Evolutionary conservation across 495 filamentous ascomycete genomes (phyloP), one percentile per base, ranked within the genome.

Genomic region (Chaetomium tenue): DNA sequence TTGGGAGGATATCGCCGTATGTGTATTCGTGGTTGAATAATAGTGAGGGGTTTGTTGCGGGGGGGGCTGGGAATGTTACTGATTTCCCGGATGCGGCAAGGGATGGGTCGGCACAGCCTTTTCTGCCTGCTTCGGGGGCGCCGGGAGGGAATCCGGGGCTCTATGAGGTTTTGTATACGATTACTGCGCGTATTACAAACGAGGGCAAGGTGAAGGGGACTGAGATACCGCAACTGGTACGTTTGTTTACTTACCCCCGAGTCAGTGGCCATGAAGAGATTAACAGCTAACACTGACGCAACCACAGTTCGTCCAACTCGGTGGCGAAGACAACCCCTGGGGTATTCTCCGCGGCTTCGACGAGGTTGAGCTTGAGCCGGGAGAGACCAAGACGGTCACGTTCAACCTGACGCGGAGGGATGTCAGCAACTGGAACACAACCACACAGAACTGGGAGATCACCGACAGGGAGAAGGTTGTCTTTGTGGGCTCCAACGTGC

Each of bases 11-110:
- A 20, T 39, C 30, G 28, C 53, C 53, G 33, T 56, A 56, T 40
- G 53, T 56, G 53, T 56, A 56, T 18, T 20, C 53, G 3, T 56
- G 53, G 53, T 23, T 56, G 53, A 39, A 56, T 33, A 56, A 15
- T n/a, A 56, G 53, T 40, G 53, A 39, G 53, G 33, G 53, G 9
- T 40, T 56, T n/a, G 53, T 56, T 37, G 53, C 33, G 13, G 53
- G 53, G 53, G 30, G 30, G 2, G 37, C n/a, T 9, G 39, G 39
- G 37, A 58, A 44, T 22, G 18, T 22, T 3, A 42, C 20, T 3
- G 39, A 25, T 2, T 42, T 58, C 3, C 39, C 55, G 55, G 37
- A 37, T 1, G 55, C 33, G 11, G 55, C 55, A 8, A 39, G 53
- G 8, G 20, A 56, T n/a, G 53, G 53, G 30, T 44, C 55, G 33